Conservation (phyloP, 495 filamentous ascomycete genomes). For the Filosporella fistucella region DNA sequence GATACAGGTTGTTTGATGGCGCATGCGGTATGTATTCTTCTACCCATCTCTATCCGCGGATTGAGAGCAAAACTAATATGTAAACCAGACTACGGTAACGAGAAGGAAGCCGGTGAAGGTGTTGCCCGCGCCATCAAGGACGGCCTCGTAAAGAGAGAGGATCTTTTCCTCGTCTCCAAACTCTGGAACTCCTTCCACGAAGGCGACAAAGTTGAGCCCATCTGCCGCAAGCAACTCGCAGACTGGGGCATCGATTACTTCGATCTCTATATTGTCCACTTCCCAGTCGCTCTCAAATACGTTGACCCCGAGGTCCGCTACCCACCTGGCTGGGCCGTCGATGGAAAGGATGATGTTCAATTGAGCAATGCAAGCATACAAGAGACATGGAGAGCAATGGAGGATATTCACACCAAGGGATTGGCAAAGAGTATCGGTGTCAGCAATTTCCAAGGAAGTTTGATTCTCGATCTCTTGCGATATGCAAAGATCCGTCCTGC, state of each 20-base stretch:
- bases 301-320: slow-evolving; percentile 74
- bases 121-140: slow-evolving; percentile 85
- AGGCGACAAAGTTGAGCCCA: slow-evolving; percentile 65
- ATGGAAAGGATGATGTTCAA: slow-evolving; percentile 52
- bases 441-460: slow-evolving; percentile 80
- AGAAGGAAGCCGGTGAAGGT: slow-evolving; percentile 77
- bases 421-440: slow-evolving; percentile 78
- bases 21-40: slow-evolving; percentile 61
- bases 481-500: slow-evolving; percentile 77
- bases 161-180: slow-evolving; percentile 90
- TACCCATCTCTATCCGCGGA: neutral
- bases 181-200: slow-evolving; percentile 92
- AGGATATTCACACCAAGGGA: slow-evolving; percentile 64
- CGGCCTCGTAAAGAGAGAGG: slow-evolving; percentile 77
- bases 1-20: slow-evolving; percentile 84
- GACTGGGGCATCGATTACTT: slow-evolving; percentile 87
- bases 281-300: slow-evolving; percentile 75
- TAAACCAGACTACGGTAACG: slow-evolving; percentile 88
- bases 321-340: slow-evolving; percentile 72
- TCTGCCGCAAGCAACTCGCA: slow-evolving; percentile 64
- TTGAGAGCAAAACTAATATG: neutral
- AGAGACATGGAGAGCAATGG: slow-evolving; percentile 88
- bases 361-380: slow-evolving; percentile 68
- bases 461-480: slow-evolving; percentile 80
- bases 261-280: slow-evolving; percentile 79